A percentile compares a stretch with the other conserved stretches of the same genome.
These are phyloP conservation scores for Trametes elegans DNA, from an alignment of 768 basidiomycete species.

Conservation along the genomic window DNA sequence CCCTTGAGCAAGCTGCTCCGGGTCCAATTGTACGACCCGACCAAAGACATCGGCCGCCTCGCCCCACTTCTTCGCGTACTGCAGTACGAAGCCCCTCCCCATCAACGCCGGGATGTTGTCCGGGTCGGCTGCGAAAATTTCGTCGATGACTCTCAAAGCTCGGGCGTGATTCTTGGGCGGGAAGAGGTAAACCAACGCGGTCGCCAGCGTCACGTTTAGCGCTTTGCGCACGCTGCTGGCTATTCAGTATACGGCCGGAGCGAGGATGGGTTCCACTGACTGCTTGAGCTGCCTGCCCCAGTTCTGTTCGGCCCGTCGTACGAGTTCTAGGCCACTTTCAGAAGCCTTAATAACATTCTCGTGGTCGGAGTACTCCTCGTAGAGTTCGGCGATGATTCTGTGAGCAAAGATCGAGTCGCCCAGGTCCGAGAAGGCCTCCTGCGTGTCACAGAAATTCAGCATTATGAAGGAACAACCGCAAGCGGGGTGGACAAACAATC, in stretches of 20 bases:
- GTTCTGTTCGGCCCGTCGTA: conserved; percentile 53
- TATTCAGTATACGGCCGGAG: background rate
- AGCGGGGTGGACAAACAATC: conserved; percentile 44
- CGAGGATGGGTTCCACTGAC: conserved; percentile 38
- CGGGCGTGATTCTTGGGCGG: conserved; percentile 88
- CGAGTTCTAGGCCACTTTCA: conserved; percentile 63
- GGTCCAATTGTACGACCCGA: conserved; percentile 47
- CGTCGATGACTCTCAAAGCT: conserved; percentile 71
- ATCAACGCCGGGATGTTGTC: conserved; percentile 66
- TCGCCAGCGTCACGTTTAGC: conserved; percentile 70
- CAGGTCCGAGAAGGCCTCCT: conserved; percentile 55
- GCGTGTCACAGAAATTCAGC: conserved; percentile 2
- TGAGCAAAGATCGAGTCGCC: conserved; percentile 64
- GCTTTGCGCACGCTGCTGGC: conserved; percentile 56
- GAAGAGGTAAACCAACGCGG: conserved; percentile 78
- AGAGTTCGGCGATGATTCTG: conserved; percentile 63
- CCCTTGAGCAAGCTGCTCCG: conserved; percentile 44
- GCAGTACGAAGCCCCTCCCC: conserved; percentile 71
- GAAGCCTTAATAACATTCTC: conserved; percentile 67
- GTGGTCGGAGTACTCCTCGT: conserved; percentile 70
- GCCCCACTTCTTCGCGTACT: conserved; percentile 62
- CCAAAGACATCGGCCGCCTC: conserved; percentile 65
- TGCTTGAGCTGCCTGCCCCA: conserved; percentile 51
- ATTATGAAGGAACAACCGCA: background rate
- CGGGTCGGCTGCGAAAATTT: conserved; percentile 62